These are phyloP conservation scores for Neopestalotiopsis rosae DNA, from an alignment of 2,329 filamentous ascomycete genomes.

Conservation along the genomic window DNA sequence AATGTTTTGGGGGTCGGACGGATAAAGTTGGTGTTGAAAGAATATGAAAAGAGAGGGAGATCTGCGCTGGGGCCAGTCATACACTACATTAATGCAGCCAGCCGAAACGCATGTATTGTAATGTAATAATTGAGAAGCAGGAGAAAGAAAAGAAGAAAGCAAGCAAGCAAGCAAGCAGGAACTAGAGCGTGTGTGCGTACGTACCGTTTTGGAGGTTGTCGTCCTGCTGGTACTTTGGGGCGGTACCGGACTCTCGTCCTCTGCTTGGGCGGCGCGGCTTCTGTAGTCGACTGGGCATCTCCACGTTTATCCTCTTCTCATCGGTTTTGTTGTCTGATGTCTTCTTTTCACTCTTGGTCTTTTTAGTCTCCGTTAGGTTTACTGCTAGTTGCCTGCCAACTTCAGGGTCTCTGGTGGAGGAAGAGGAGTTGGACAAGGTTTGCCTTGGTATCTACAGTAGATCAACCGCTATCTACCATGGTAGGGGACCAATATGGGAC, in stretches of 20 bases:
- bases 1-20: not conserved
- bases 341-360: not conserved
- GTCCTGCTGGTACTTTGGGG: constrained; percentile 10
- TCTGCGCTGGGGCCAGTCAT: not conserved
- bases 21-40: not conserved
- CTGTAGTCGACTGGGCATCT: constrained; percentile 18
- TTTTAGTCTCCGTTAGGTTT: constrained; percentile 4
- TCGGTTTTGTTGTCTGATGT: not conserved
- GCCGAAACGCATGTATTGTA: not conserved
- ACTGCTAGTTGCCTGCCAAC: constrained; percentile 5
- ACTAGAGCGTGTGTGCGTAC: not conserved
- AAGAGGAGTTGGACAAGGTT: not conserved
- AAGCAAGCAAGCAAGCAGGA: not conserved
- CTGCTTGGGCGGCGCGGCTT: constrained; percentile 15
- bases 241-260: constrained; percentile 1
- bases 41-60: not conserved
- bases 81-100: constrained; percentile 4
- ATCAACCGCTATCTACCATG: not conserved
- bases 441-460: not conserved
- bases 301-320: not conserved
- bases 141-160: not conserved
- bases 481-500: not conserved
- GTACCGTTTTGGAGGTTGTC: constrained; percentile 17
- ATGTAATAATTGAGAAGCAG: not conserved
- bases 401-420: not conserved